Evolutionary conservation across 257 asterid species (phyloP).

Genomic region (Avicennia marina): DNA sequence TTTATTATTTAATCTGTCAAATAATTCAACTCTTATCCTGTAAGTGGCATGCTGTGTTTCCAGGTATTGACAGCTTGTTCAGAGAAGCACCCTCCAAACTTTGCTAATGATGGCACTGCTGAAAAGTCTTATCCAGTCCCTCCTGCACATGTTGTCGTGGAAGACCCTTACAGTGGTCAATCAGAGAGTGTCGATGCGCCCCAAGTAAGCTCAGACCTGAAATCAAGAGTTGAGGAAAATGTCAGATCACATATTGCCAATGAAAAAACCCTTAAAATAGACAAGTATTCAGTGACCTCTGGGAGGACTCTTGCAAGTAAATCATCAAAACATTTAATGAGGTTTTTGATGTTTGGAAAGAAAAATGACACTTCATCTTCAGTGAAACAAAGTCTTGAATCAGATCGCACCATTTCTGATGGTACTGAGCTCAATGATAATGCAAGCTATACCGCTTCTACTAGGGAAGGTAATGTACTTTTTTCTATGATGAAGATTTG

Average conservation of each 20-base stretch:
- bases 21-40: too few species aligned
- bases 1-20: too few species aligned
- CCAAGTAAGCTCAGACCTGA: slow-evolving; percentile 25
- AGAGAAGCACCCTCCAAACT: slow-evolving; percentile 36
- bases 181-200: slow-evolving; percentile 43
- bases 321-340: slow-evolving; percentile 67
- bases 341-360: slow-evolving; percentile 80
- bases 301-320: slow-evolving; percentile 56
- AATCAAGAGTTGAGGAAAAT: slow-evolving; percentile 37
- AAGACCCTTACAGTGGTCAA: slow-evolving; percentile 52
- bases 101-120: slow-evolving; percentile 19
- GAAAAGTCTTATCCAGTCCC: slow-evolving; percentile 57
- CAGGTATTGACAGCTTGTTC: slow-evolving; percentile 39
- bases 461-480: slow-evolving; percentile 60
- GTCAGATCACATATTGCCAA: slow-evolving; percentile 37
- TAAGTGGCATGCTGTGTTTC: slow-evolving; percentile 12
- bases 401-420: slow-evolving; percentile 41
- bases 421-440: slow-evolving; percentile 36
- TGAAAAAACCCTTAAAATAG: slow-evolving; percentile 36
- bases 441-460: slow-evolving; percentile 33
- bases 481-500: neutral
- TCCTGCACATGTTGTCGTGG: slow-evolving; percentile 61
- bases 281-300: slow-evolving; percentile 31
- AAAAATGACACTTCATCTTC: slow-evolving; percentile 54
- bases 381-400: slow-evolving; percentile 58